Evolutionary conservation across 2,329 filamentous ascomycete genomes (phyloP), one percentile per base, ranked within the genome.

Genomic region (Berkeleyomyces rouxiae): DNA sequence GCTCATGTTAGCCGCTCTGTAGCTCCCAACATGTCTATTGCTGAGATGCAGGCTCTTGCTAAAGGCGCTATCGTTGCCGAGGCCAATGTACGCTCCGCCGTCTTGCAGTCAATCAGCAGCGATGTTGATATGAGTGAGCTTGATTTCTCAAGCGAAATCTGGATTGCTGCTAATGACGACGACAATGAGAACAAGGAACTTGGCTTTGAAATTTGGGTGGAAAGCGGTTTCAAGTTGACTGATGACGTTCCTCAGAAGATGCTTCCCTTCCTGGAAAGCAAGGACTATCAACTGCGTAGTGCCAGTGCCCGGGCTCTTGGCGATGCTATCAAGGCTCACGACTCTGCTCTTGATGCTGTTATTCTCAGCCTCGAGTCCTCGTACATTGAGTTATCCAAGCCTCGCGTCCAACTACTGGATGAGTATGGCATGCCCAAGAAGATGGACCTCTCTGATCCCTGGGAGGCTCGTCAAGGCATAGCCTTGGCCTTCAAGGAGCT

Each of bases 391-490:
- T 82, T 92, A 67, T 86, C 88, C 5, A 95, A 93, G 71, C 88
- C 90, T 1, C 84, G 87, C 64, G 82, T 87, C 57, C 89, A 90
- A 9, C 85, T 92, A 69, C 84, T 92, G 46, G 92, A 99, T 70
- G 87, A 92, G 66, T 97, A 90, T 70, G 93, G 95, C 61, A 96
- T 99, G 88, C 88, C 90, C 2, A 86, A 84, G 69, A 97, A 95
- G 74, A 84, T 86, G 70, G 89, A 97, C 67, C 77, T 90, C 9
- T 82, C 87, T 4, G 93, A 99, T 73, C 87, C 86, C 1, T 99
- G 92, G 92, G 90, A 96, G 72, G 82, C 83, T 10, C 82, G 95
- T 67, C 91, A 95, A 69, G 93, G 93, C 62, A 86, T 96, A 68
- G 92, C 90, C 7, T 79, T 90, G 31, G 86, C 90, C 2, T 95